These are phyloP conservation scores for Przewalskia tangutica DNA, from an alignment of 257 asterid species.

Conservation along the genomic window DNA sequence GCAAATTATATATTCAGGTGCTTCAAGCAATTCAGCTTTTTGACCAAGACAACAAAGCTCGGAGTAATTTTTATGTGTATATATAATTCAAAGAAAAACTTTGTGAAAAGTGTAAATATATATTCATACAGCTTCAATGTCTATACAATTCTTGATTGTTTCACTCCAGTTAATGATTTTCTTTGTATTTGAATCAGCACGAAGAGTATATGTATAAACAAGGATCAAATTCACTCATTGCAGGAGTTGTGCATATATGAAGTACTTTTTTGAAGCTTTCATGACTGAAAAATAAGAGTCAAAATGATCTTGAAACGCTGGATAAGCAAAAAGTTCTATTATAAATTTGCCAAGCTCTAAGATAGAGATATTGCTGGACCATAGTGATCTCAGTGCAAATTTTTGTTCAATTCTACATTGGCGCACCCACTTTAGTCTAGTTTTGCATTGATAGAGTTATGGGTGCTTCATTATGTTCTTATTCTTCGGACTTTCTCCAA, in stretches of 20 bases:
- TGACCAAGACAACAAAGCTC: neutral
- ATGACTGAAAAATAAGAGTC: neutral
- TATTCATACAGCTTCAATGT: neutral
- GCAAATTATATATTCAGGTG: neutral
- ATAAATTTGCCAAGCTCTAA: too few species aligned
- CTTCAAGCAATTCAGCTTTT: neutral
- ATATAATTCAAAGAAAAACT: conserved; percentile 3
- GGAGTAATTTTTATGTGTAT: neutral
- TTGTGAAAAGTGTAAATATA: neutral
- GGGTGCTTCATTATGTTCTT: too few species aligned
- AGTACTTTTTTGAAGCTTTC: neutral
- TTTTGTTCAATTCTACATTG: too few species aligned
- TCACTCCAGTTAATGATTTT: neutral
- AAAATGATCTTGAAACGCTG: neutral
- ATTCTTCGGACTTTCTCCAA: too few species aligned
- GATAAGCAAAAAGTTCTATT: neutral
- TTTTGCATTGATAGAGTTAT: too few species aligned
- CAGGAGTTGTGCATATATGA: neutral
- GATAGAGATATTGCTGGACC: too few species aligned
- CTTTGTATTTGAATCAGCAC: neutral
- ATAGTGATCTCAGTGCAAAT: too few species aligned
- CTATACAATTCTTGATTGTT: neutral
- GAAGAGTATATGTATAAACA: neutral
- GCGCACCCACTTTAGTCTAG: too few species aligned
- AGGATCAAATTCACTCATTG: neutral